These are phyloP conservation scores for Termitomyces sp. DNA, from an alignment of 768 basidiomycete genomes.

Conservation along the genomic window DNA sequence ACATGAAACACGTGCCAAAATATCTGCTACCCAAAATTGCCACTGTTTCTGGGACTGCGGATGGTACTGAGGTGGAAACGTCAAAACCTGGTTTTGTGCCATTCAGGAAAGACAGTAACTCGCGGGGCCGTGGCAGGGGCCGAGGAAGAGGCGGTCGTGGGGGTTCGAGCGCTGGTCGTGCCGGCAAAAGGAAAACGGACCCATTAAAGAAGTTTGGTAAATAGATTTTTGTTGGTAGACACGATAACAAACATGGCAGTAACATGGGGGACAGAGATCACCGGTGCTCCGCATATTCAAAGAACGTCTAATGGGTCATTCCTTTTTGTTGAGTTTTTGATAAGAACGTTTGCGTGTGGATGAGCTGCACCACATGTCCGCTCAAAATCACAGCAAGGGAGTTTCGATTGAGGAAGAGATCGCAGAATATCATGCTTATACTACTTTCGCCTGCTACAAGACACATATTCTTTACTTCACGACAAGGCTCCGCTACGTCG, in stretches of 20 bases:
- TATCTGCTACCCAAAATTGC: conserved; percentile 86
- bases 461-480: background rate
- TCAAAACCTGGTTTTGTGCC: conserved; percentile 56
- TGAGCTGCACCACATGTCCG: too few species aligned
- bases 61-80: conserved; percentile 14
- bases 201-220: conserved; percentile 74
- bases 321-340: too few species aligned
- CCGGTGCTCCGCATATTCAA: background rate
- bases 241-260: background rate
- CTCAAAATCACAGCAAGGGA: too few species aligned
- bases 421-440: too few species aligned
- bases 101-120: conserved; percentile 52
- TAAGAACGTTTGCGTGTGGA: too few species aligned
- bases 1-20: conserved; percentile 94
- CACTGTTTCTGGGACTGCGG: conserved; percentile 40
- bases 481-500: background rate
- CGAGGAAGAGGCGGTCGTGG: conserved; percentile 52
- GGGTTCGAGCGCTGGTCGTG: conserved; percentile 39
- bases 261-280: background rate
- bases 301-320: background rate
- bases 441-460: too few species aligned
- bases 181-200: conserved; percentile 71
- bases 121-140: conserved; percentile 49
- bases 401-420: too few species aligned
- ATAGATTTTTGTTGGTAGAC: conserved; percentile 11